Conservation (phyloP, 73 alveolate genomes). For the Diophrys appendiculata region DNA sequence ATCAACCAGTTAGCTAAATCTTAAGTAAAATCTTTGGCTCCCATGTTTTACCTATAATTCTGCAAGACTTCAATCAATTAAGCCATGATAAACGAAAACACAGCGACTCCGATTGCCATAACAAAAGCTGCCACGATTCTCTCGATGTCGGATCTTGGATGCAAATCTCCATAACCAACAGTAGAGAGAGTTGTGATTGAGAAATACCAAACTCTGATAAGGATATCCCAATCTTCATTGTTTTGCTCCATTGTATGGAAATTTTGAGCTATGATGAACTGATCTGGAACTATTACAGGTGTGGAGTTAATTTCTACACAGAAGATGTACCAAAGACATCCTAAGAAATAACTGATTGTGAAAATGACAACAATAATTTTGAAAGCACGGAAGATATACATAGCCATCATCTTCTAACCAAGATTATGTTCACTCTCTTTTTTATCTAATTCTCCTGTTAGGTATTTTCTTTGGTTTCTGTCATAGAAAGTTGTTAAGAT, state of each 20-base stretch:
- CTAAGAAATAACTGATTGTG: conserved; percentile 21
- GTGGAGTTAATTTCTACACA: neutral
- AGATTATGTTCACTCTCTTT: neutral
- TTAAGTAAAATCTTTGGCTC: conserved; percentile 79
- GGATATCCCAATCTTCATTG: neutral
- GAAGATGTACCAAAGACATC: conserved; percentile 23
- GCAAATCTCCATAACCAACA: conserved; percentile 25
- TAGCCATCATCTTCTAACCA: neutral
- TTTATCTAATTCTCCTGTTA: neutral
- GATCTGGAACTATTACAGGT: neutral
- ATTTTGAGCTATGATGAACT: neutral
- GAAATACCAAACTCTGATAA: conserved; percentile 15
- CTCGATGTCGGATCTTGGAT: conserved; percentile 65
- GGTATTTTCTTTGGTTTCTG: neutral
- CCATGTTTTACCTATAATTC: conserved; percentile 81
- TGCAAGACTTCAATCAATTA: conserved; percentile 80
- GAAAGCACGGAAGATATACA: neutral
- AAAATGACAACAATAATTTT: neutral
- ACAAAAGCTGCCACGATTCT: conserved; percentile 80
- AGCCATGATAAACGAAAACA: conserved; percentile 92
- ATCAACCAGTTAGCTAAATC: conserved; percentile 79
- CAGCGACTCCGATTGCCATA: conserved; percentile 92
- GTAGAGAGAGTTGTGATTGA: conserved; percentile 22
- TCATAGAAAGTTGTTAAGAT: conserved; percentile 6
- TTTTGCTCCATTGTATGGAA: neutral